A percentile compares a stretch with the other conserved stretches of the same genome.
phyloP scores from a whole-genome alignment of 2,329 filamentous ascomycete genomes.

The Eutypella sp. region DNA sequence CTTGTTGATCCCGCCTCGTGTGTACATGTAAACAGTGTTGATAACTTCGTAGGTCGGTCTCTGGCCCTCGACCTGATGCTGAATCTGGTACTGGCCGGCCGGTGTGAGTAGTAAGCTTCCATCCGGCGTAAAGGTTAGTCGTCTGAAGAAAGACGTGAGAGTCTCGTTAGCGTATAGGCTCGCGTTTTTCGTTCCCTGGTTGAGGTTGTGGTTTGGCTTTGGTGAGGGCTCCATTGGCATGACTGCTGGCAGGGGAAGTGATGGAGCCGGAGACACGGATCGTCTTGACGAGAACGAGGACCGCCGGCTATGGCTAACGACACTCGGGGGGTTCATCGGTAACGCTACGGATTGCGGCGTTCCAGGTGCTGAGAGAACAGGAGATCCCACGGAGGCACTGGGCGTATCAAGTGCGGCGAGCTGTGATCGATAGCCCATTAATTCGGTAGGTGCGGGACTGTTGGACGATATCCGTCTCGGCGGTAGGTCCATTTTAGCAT shows the following conservation, averaged over 20 bases:
- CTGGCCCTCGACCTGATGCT: constrained; percentile 56
- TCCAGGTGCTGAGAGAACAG: constrained; percentile 83
- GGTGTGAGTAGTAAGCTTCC: constrained; percentile 91
- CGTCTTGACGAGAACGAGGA: constrained; percentile 87
- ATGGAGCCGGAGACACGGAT: constrained; percentile 89
- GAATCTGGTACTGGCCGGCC: constrained; percentile 88
- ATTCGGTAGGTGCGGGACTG: constrained; percentile 84
- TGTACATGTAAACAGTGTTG: constrained; percentile 98
- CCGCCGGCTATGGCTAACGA: constrained; percentile 85
- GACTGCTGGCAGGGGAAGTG: constrained; percentile 87
- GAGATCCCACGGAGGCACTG: constrained; percentile 65
- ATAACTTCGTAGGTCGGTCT: constrained; percentile 81
- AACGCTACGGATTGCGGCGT: constrained; percentile 85
- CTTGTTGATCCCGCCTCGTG: constrained; percentile 91
- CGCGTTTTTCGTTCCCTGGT: constrained; percentile 71
- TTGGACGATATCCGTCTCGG: constrained; percentile 82
- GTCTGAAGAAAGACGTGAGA: constrained; percentile 91
- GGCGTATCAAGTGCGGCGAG: constrained; percentile 50
- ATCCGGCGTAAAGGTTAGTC: constrained; percentile 90
- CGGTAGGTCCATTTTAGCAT: constrained; percentile 81
- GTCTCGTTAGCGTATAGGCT: constrained; percentile 96
- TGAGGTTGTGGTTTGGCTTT: constrained; percentile 55
- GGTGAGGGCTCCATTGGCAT: constrained; percentile 92
- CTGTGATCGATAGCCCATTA: constrained; percentile 59
- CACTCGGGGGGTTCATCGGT: constrained; percentile 91